A percentile compares a stretch with the other conserved stretches of the same genome.
Conservation (phyloP, 352 stramenopile genomes). For the Phytopythium vexans region DNA sequence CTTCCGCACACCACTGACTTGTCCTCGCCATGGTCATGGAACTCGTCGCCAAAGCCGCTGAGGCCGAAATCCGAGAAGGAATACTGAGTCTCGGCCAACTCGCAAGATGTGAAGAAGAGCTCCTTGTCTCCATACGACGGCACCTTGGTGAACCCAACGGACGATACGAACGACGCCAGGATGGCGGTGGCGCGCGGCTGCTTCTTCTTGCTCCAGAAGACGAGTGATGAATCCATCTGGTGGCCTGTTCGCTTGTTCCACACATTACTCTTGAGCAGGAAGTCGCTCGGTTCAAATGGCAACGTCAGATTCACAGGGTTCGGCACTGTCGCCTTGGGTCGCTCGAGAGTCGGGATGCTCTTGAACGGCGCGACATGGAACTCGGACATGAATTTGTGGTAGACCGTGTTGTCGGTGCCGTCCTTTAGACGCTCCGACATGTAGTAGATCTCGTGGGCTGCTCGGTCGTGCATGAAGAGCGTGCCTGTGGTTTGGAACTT, state of each 20-base stretch:
- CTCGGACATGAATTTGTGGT: too few species aligned
- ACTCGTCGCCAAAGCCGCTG: slow-evolving; percentile 29
- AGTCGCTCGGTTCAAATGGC: too few species aligned
- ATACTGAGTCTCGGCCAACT: slow-evolving; percentile 53
- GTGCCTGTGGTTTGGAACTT: slow-evolving; percentile 11
- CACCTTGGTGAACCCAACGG: slow-evolving; percentile 17
- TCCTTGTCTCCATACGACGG: slow-evolving; percentile 54
- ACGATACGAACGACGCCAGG: slow-evolving; percentile 39
- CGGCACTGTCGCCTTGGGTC: too few species aligned
- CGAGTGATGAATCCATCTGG: slow-evolving; percentile 58
- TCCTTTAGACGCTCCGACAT: too few species aligned
- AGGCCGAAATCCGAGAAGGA: slow-evolving; percentile 44
- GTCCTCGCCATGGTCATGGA: slow-evolving; percentile 14
- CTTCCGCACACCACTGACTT: slow-evolving; percentile 38
- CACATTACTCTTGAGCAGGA: slow-evolving; percentile 29
- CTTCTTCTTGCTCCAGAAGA: slow-evolving; percentile 52
- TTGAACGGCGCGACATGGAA: too few species aligned
- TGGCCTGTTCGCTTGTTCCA: too few species aligned
- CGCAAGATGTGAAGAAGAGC: slow-evolving; percentile 49
- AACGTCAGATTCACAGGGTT: too few species aligned
- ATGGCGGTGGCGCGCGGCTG: slow-evolving; percentile 46
- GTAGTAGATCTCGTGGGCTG: too few species aligned
- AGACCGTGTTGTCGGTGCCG: too few species aligned
- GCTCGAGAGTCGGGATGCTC: too few species aligned
- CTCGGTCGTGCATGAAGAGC: slow-evolving; percentile 26